Evolutionary conservation across 768 basidiomycete genomes (phyloP), one percentile per base, ranked within the genome.

Genomic region (Lentinula guzmanii): DNA sequence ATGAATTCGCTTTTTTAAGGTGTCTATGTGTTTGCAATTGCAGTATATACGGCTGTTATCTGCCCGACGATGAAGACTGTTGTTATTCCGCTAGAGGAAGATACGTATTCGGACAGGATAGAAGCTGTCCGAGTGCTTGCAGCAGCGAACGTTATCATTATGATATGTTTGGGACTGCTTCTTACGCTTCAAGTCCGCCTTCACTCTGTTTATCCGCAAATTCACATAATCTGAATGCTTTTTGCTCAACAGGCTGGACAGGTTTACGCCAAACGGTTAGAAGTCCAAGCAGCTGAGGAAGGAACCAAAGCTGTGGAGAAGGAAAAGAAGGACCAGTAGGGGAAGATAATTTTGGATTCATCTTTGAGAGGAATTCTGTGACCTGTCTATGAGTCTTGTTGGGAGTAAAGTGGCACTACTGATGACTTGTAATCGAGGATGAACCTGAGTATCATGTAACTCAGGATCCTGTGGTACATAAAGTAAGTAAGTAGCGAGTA

Each of bases 71-170:
- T 95, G 61, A 85, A 87, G 50, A 91, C 91, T 15, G 84, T 95
- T 60, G 90, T 84, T 10, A 77, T 76, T 28, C 90, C 90, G 13
- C 61, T 77, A 35, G 73, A 70, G 57, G 78, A 74, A 13, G 88
- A 91, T 63, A 86, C 86, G 31, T 74, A 78, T 21, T 75, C 74
- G 18, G 90, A 93, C 71, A 84, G 83, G 65, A 72, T 90, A 61
- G 87, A 93, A 68, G 91, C 94, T 18, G 77, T 98, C 70, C 84
- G 84, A 57, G 79, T 97, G 4, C 77, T 96, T 24, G 85, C 89
- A 31, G 95, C 95, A 5, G 94, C 88, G 9, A 96, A 97, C 69
- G 83, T 91, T 53, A 87, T 98, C 62, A 87, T 93, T 58, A 86
- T 87, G 58, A 77, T 85, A 6, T 79, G 85, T 55, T 78, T 94